Evolutionary conservation across 345 rosid species (phyloP), one percentile per base, ranked within the genome.

Genomic region (Lumnitzera littorea): DNA sequence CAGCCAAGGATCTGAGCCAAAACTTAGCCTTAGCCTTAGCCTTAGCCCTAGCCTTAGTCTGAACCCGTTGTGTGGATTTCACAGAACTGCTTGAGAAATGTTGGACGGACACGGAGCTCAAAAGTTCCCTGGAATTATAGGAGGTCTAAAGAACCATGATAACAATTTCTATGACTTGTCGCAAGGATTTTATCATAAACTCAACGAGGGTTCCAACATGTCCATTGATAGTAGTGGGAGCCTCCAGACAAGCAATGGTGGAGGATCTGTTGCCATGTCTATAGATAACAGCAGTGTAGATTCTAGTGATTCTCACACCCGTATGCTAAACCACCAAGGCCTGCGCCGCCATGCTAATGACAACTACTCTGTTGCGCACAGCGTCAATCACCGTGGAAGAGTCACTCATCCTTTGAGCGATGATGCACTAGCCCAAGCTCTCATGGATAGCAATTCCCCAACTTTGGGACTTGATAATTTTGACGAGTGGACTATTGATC

Each of bases 201-300:
- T 77, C 10, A 68, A 67, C 27, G 83, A 79, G 64, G 80, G 71
- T 57, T 63, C 78, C 17, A 79, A 72, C 66, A 79, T 75, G 83
- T 79, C 83, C 9, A 65, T 72, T 1, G 80, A 75, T 29, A 74
- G 79, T 67, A 62, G 53, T 49, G 74, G 74, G 20, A 78, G 80
- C 74, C 60, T 79, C 62, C 80, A 75, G 49, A 79, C 78, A 24
- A 67, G 76, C 73, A 70, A 69, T 57, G 74, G 56, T 24, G 83
- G 80, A 24, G 83, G 83, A 47, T 79, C 80, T 16, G 74, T 70
- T 27, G 75, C 78, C 3, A 79, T 77, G 78, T 77, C 83, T 14
- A 29, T 72, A 15, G 80, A 72, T 55, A 74, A 70, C 60, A 78
- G 78, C 58, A 79, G 83, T 48, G 61, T 75, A 1, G 83, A 72